Base-by-base conservation (phyloP, 495 filamentous ascomycete species). In the Thermothielavioides terrestris region DNA sequence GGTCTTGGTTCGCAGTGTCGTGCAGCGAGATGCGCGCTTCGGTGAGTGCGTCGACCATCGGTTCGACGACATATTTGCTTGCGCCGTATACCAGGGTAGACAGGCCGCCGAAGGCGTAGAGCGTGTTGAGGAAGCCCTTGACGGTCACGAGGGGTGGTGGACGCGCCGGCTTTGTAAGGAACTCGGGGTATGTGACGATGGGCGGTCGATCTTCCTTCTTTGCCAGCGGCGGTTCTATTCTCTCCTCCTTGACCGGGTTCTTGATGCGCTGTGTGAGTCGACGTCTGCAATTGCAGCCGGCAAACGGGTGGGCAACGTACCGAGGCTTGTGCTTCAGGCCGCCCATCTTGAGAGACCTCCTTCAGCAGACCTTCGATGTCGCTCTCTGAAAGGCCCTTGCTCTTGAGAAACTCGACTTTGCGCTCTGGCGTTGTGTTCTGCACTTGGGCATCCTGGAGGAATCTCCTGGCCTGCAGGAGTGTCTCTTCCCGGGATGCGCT, bases 131-230 rank as follows among this genome's bases (percentile, higher is more conserved):
- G 30, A 96, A 74, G 34, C 82, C 80, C 32, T 74, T 71, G 50
- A 83, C 77, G 14, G 88, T 92, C 27, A 97, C 76, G 2, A 97
- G 71, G 0, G 92, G 89, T 10, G 76, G 69, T 12, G 75, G 69
- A 3, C 65, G 66, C 1, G 64, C 54, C 7, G 88, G 81, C 26
- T 85, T 86, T 18, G 74, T 73, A 55, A 97, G 82, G 68, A 95
- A 96, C 67, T 98, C 92, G 40, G 92, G 92, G 68, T 96, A 97
- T 21, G 92, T 98, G 59, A 97, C 85, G 56, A 98, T 89, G n/a
- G 91, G 94, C 20, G 88, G 78, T 18, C 80, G 70, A 52, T 84
- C 78, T 53, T 66, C 56, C 41, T 68, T 56, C 17, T 57, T 59
- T 39, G 48, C 14, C 53, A 39, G 36, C 48, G 48, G 55, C 31